Conservation (phyloP, 768 basidiomycete genomes). For the Neoboletus subvelutipes region DNA sequence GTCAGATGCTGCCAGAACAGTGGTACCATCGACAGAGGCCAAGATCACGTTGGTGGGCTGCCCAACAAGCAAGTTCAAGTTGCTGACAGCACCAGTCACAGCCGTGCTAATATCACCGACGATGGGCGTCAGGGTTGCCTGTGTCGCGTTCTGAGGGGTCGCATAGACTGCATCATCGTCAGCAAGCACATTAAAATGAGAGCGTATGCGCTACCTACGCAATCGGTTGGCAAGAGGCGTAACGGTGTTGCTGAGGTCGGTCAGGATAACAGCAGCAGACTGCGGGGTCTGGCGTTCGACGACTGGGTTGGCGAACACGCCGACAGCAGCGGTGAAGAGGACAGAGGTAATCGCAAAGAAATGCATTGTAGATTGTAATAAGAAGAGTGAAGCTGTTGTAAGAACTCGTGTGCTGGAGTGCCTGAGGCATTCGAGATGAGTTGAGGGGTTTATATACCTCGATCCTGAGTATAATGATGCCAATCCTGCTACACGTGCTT, state of each 20-base stretch:
- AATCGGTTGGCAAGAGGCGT: constrained; percentile 9
- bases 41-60: not conserved
- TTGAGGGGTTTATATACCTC: constrained; percentile 13
- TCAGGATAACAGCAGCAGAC: constrained; percentile 10
- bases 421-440: not conserved
- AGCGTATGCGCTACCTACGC: not conserved
- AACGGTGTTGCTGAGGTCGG: constrained; percentile 1
- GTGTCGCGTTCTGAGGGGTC: constrained; percentile 11
- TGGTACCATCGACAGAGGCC: constrained; percentile 6
- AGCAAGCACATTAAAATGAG: not conserved
- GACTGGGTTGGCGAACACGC: constrained; percentile 13
- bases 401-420: constrained; percentile 10
- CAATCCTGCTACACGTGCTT: not conserved
- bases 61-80: constrained; percentile 5
- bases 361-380: constrained; percentile 9
- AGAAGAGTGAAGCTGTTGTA: not conserved
- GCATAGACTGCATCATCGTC: constrained; percentile 10
- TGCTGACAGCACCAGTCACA: constrained; percentile 3
- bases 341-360: constrained; percentile 9
- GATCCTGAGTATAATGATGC: not conserved
- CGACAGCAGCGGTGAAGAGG: constrained; percentile 4
- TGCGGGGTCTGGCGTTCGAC: constrained; percentile 1
- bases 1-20: not conserved
- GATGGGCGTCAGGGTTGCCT: constrained; percentile 4
- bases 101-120: constrained; percentile 6